phyloP scores from a whole-genome alignment of 2,329 filamentous ascomycete genomes.

The Aspergillus nomiae region DNA sequence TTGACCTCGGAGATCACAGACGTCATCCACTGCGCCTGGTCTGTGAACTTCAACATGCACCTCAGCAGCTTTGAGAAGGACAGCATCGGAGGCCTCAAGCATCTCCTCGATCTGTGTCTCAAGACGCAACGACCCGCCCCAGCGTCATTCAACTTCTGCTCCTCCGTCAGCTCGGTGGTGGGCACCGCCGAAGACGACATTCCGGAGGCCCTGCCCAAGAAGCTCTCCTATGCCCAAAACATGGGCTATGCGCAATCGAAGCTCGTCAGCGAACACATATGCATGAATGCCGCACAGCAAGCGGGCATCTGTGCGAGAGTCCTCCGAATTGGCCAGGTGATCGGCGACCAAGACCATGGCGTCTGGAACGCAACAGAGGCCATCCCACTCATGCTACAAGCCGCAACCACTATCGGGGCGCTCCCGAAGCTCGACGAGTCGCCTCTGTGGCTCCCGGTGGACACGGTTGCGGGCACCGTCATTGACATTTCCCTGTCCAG shows the following conservation, averaged over 20 bases:
- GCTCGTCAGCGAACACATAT: constrained; percentile 37
- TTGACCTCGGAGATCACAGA: constrained; percentile 49
- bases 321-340: constrained; percentile 39
- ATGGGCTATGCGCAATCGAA: constrained; percentile 49
- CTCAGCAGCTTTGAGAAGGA: constrained; percentile 58
- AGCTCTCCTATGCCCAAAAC: constrained; percentile 38
- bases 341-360: constrained; percentile 31
- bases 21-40: constrained; percentile 66
- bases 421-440: constrained; percentile 51
- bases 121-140: constrained; percentile 30
- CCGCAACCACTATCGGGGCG: constrained; percentile 45
- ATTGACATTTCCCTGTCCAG: constrained; percentile 29
- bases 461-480: constrained; percentile 42
- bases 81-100: constrained; percentile 53
- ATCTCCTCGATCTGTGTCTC: constrained; percentile 45
- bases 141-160: constrained; percentile 53
- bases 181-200: constrained; percentile 30
- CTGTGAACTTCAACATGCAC: constrained; percentile 64
- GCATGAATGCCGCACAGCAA: constrained; percentile 23
- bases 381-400: constrained; percentile 55
- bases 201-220: constrained; percentile 37
- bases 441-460: constrained; percentile 49
- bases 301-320: constrained; percentile 24
- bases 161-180: constrained; percentile 50
- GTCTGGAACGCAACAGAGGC: constrained; percentile 37